Base-by-base conservation (phyloP, 768 basidiomycete genomes). In the Fibroporia radiculosa region DNA sequence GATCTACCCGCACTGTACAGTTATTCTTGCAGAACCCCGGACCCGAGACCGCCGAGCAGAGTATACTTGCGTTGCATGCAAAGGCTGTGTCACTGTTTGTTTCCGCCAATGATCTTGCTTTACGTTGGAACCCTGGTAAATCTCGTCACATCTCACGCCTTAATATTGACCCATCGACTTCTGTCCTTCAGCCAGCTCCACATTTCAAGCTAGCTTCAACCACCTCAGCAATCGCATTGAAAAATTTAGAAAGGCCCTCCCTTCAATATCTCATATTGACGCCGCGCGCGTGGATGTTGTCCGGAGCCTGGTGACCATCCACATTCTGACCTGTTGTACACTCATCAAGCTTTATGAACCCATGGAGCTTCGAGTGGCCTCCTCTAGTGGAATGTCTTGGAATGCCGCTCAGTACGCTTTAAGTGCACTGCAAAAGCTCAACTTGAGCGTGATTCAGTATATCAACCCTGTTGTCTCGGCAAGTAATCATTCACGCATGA, bases 41-140 rank as follows among this genome's bases (percentile, higher is more conserved):
- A 40, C 56, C 56, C 6, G 56, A 63, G 24, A 61, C 60, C 34
- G 52, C 39, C 63, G 58, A 37, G 60, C 64, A 37, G 66, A 63
- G 32, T 56, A 55, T 59, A 67, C 10, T 63, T 68, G 65, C 73
- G 1, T 56, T 77, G 53, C 63, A 67, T 37, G 69, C 68, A 45
- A 80, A 82, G 50, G 77, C 79, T 1, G 68, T 74, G 5, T 69
- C 79, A 19, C 61, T 83, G 32, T 75, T 80, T 45, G 80, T 80
- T 52, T 68, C 73, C 19, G 74, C 81, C 7, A 66, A 73, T 6
- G 71, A 74, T 38, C 60, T 84, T 14, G 70, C 72, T 6, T 74
- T 61, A 23, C 62, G 64, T 18, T 64, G 65, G 58, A 51, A 57
- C 33, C 61, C 60, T n/a, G 52, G 63, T 64, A 47, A 48, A 56